Base-by-base conservation (phyloP, 2,329 filamentous ascomycete species). In the Claviceps africana region DNA sequence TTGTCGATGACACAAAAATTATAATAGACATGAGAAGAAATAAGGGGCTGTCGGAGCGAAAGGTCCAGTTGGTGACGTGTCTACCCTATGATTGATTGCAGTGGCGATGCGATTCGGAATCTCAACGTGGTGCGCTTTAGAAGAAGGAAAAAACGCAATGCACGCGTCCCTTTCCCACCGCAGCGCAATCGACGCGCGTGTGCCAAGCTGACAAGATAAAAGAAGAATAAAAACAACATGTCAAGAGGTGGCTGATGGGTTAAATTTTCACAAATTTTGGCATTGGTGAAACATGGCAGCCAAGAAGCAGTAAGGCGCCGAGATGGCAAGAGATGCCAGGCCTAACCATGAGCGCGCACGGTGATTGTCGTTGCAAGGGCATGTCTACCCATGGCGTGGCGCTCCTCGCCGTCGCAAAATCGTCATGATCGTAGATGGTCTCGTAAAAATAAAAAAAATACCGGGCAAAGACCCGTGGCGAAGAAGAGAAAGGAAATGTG, bases 151-250 rank as follows among this genome's bases (percentile, higher is more conserved):
- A 52, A 46, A 56, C 25, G 40, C 31, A 47, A 51, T 17, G 11
- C 22, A 54, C 33, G 42, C 47, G 45, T 35, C 31, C 31, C 42
- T 31, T 43, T 54, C 48, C 50, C 55, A 44, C 53, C 57, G 56
- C 56, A 55, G 62, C 59, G 62, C 54, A 59, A 54, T 63, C 62
- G 62, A 64, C 56, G 60, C 61, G 56, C 56, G 47, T 51, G 49
- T 58, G 56, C 47, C 17, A 25, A 56, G 50, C 58, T 53, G 51
- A n/a, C n/a, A n/a, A 56, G 50, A 56, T 54, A 10, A 53, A 52
- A 59, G 56, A 55, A 63, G 63, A 53, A 53, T 51, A 59, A 56
- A 54, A 63, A 64, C 53, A 31, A 56, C 57, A 55, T 53, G 53
- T 49, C 55, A 57, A 59, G 53, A 55, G 21, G 37, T 53, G 42